These are phyloP conservation scores for Saccharomycopsis amapae DNA, from an alignment of 805 yeast species.

Conservation along the genomic window DNA sequence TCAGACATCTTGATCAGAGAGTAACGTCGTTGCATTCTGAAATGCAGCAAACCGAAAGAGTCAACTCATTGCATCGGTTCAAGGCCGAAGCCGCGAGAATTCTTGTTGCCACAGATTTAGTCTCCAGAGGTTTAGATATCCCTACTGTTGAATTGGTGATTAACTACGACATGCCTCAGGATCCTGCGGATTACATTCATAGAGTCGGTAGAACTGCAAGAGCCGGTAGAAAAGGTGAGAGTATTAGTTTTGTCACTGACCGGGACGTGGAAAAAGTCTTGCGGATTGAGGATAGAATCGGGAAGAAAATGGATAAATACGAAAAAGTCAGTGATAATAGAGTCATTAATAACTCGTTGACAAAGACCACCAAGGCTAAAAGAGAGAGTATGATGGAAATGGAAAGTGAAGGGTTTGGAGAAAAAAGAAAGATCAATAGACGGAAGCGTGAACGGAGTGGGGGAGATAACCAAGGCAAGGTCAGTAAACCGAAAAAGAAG, in stretches of 20 bases:
- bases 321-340: slow-evolving; percentile 65
- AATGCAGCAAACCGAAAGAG: slow-evolving; percentile 88
- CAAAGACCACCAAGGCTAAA: slow-evolving; percentile 70
- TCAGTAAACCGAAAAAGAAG: too few relatives aligned
- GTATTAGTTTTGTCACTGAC: slow-evolving; percentile 77
- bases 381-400: slow-evolving; percentile 88
- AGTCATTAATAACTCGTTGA: slow-evolving; percentile 66
- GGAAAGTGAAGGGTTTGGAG: slow-evolving; percentile 89
- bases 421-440: slow-evolving; percentile 47
- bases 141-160: slow-evolving; percentile 87
- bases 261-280: slow-evolving; percentile 75
- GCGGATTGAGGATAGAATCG: slow-evolving; percentile 81
- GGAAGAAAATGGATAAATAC: slow-evolving; percentile 70
- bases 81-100: slow-evolving; percentile 93
- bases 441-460: slow-evolving; percentile 26
- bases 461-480: too few relatives aligned
- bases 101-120: slow-evolving; percentile 92
- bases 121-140: slow-evolving; percentile 94
- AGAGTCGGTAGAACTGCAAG: slow-evolving; percentile 98
- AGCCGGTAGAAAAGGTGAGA: slow-evolving; percentile 87
- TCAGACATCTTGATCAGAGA: slow-evolving; percentile 57
- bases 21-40: slow-evolving; percentile 91
- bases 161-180: slow-evolving; percentile 91
- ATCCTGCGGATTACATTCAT: slow-evolving; percentile 93
- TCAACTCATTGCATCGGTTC: slow-evolving; percentile 85